Evolutionary conservation across 768 basidiomycete species (phyloP).

Genomic region (Pisolithus sp.): DNA sequence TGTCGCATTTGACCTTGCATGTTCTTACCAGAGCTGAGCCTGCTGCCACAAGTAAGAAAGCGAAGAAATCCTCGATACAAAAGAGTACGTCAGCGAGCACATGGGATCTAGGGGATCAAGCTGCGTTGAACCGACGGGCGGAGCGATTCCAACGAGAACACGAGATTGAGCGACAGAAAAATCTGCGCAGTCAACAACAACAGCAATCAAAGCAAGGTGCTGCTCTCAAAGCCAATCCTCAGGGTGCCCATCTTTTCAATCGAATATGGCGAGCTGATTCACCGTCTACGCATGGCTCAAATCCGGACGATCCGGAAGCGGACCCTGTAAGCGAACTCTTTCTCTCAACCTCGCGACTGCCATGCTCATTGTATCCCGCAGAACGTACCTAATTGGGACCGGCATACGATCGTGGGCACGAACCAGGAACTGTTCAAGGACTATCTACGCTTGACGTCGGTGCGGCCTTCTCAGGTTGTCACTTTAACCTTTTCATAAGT

Average conservation of each 20-base stretch:
- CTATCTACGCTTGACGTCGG: conserved; percentile 89
- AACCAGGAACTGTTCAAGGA: conserved; percentile 89
- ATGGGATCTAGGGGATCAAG: conserved; percentile 58
- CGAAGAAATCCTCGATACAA: conserved; percentile 48
- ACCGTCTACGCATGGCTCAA: conserved; percentile 41
- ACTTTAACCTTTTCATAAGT: conserved; percentile 3
- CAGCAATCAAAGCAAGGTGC: conserved; percentile 15
- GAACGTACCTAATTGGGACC: conserved; percentile 98
- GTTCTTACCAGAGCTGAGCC: conserved; percentile 32
- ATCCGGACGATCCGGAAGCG: conserved; percentile 63
- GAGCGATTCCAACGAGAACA: conserved; percentile 89
- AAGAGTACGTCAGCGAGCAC: conserved; percentile 28
- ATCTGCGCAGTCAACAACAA: conserved; percentile 29
- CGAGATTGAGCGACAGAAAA: conserved; percentile 72
- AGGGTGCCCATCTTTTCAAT: conserved; percentile 50
- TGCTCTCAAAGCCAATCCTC: conserved; percentile 40
- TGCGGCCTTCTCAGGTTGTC: conserved; percentile 26
- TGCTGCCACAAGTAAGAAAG: conserved; percentile 48
- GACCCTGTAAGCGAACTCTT: conserved; percentile 49
- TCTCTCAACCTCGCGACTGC: neutral
- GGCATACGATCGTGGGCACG: conserved; percentile 90
- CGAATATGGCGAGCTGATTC: conserved; percentile 37
- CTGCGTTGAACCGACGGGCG: conserved; percentile 69
- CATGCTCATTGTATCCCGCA: conserved; percentile 25
- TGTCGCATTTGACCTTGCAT: conserved; percentile 8